A percentile compares a stretch with the other conserved stretches of the same genome.
phyloP scores from a whole-genome alignment of 495 filamentous ascomycete genomes.

The Trichocladium uniseriatum region DNA sequence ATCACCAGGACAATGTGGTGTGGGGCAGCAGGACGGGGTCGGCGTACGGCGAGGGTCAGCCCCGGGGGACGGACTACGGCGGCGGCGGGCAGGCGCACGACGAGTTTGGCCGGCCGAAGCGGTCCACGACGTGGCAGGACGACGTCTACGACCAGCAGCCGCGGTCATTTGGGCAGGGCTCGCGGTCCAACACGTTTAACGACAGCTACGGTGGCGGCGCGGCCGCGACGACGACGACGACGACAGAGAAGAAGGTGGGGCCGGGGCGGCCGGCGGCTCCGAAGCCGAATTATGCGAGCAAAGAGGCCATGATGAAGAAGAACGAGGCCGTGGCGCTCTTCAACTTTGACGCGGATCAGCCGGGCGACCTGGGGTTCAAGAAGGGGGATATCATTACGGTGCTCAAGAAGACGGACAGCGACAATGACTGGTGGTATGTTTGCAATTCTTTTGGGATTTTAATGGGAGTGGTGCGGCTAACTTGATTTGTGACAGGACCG shows the following conservation, averaged over 20 bases:
- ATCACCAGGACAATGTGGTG: slow-evolving; percentile 78
- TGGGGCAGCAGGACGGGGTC: slow-evolving; percentile 76
- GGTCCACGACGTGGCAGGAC: slow-evolving; percentile 80
- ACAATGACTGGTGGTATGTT: slow-evolving; percentile 80
- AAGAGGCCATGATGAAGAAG: slow-evolving; percentile 55
- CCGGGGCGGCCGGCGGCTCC: slow-evolving; percentile 70
- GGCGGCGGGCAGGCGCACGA: slow-evolving; percentile 42
- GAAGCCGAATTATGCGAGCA: slow-evolving; percentile 69
- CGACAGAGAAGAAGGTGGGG: slow-evolving; percentile 32
- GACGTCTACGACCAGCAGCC: slow-evolving; percentile 69
- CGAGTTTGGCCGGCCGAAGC: slow-evolving; percentile 43
- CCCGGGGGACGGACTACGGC: slow-evolving; percentile 40
- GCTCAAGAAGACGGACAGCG: slow-evolving; percentile 85
- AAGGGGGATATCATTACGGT: slow-evolving; percentile 98
- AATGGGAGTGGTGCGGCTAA: background rate
- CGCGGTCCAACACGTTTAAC: slow-evolving; percentile 34
- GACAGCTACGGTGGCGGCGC: slow-evolving; percentile 30
- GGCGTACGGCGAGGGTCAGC: slow-evolving; percentile 69
- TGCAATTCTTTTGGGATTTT: background rate
- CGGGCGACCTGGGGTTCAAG: slow-evolving; percentile 88
- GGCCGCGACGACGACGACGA: slow-evolving; percentile 28
- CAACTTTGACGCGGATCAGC: slow-evolving; percentile 88
- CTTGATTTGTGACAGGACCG: slow-evolving; percentile 39
- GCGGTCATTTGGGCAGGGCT: slow-evolving; percentile 39
- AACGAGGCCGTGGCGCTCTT: slow-evolving; percentile 86